Base-by-base conservation (phyloP, 495 filamentous ascomycete species). In the Penicillium taxi region DNA sequence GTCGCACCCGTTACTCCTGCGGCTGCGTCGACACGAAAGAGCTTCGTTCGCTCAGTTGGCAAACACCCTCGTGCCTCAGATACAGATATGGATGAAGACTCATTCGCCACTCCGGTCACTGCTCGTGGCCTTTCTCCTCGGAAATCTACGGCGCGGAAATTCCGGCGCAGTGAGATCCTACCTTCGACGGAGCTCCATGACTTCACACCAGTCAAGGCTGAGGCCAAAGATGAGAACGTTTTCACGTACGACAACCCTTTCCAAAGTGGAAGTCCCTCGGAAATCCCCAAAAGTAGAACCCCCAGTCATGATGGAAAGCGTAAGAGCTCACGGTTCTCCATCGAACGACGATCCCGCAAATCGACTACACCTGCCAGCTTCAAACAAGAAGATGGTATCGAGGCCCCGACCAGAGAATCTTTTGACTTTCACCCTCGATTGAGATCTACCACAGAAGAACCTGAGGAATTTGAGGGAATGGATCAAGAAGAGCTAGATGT, bases 201-300 rank as follows among this genome's bases (percentile, higher is more conserved):
- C n/a, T 41, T 44, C n/a, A 49, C 63, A 27, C 48, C 54, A 13
- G 40, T 64, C 27, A 73, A 62, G 54, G 53, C 44, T 20, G 53
- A 67, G 39, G 46, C 53, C 9, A 53, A 40, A 14, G 57, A 63
- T 9, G 72, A 73, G 14, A 76, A 69, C 49, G 73, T 83, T 41
- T 94, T 96, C 60, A 82, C 80, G 21, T 67, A 75, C 49, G 88
- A 96, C 31, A 98, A 98, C 50, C 90, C 91, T 1, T 98, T 98
- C 50, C 91, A 98, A 55, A 91, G 85, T 51, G 88, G 86, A 9
- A 76, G 75, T 43, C 75, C 79, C 5, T 75, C 77, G 1, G 58
- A 54, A 30, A 56, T 53, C 13, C 55, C 46, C 19, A 44, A 44
- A 19, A 56, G 42, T 16, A 41, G 59, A 39, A 48, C 48, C 34